A percentile compares a stretch with the other conserved stretches of the same genome.
Evolutionary conservation across 1,284 basidiomycete species (phyloP).

Genomic region (Caloboletus inedulis): DNA sequence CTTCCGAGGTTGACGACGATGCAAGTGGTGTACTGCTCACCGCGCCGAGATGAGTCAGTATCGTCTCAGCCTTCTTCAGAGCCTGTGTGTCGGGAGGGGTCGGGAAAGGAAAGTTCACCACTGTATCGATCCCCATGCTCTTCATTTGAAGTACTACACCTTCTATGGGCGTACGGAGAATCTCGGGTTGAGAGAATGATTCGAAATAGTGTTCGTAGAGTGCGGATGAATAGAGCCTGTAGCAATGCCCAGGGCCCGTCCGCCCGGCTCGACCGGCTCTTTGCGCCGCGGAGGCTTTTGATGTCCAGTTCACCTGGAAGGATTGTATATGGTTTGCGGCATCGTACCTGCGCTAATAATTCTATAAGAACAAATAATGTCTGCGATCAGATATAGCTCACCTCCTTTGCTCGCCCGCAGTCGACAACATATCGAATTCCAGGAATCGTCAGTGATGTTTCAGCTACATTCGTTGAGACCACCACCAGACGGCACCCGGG

Average conservation of each 20-base stretch:
- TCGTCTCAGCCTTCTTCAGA: slow-evolving; percentile 79
- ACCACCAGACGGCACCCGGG: slow-evolving; percentile 89
- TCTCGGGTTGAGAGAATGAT: slow-evolving; percentile 87
- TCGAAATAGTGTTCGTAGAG: slow-evolving; percentile 92
- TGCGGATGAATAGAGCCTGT: slow-evolving; percentile 88
- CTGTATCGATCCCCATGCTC: slow-evolving; percentile 96
- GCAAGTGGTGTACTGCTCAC: slow-evolving; percentile 46
- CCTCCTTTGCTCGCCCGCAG: slow-evolving; percentile 95
- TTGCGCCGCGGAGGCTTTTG: slow-evolving; percentile 95
- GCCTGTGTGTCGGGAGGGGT: slow-evolving; percentile 87
- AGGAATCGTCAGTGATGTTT: slow-evolving; percentile 97
- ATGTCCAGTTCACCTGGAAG: slow-evolving; percentile 93
- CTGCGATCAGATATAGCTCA: slow-evolving; percentile 30
- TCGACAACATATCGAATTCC: slow-evolving; percentile 98
- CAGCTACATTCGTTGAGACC: slow-evolving; percentile 97
- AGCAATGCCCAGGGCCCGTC: slow-evolving; percentile 92
- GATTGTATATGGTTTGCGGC: slow-evolving; percentile 94
- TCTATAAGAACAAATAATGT: slow-evolving; percentile 3
- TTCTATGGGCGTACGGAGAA: slow-evolving; percentile 94
- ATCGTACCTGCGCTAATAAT: slow-evolving; percentile 89
- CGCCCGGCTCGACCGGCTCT: slow-evolving; percentile 94
- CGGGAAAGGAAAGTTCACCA: slow-evolving; percentile 97
- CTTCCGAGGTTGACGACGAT: slow-evolving; percentile 22
- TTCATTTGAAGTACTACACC: slow-evolving; percentile 99
- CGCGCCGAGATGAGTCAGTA: slow-evolving; percentile 83